Evolutionary conservation across 495 filamentous ascomycete species (phyloP).

Genomic region (Daldinia caldariorum): DNA sequence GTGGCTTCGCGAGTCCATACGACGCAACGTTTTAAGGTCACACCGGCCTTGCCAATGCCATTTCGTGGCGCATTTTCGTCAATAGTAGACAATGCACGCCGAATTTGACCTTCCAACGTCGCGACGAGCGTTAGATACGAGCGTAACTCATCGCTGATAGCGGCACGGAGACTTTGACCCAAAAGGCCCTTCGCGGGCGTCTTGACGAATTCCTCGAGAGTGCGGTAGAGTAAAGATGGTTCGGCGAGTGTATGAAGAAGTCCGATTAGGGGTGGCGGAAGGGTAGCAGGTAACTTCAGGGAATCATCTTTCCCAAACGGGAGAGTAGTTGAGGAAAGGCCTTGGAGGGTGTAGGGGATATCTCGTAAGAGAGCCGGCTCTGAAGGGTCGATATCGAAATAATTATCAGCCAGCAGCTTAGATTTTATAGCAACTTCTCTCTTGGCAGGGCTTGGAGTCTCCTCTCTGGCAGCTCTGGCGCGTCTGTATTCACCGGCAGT

Average conservation of each 20-base stretch:
- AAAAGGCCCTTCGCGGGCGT: constrained; percentile 72
- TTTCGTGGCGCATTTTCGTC: constrained; percentile 70
- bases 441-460: constrained; percentile 30
- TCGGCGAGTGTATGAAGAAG: constrained; percentile 91
- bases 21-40: constrained; percentile 94
- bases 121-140: constrained; percentile 94
- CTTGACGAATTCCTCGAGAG: constrained; percentile 81
- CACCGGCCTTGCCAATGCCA: constrained; percentile 84
- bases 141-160: constrained; percentile 83
- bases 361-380: constrained; percentile 87
- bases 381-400: constrained; percentile 60
- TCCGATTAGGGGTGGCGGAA: constrained; percentile 86
- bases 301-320: constrained; percentile 72
- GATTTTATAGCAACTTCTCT: constrained; percentile 63
- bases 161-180: constrained; percentile 92
- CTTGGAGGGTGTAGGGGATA: constrained; percentile 93
- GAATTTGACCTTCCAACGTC: constrained; percentile 92
- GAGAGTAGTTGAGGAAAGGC: constrained; percentile 85
- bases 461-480: constrained; percentile 33
- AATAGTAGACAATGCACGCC: constrained; percentile 75
- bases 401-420: constrained; percentile 61
- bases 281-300: constrained; percentile 76
- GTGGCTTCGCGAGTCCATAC: constrained; percentile 98
- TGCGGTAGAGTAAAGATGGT: constrained; percentile 87
- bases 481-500: constrained; percentile 40